These are phyloP conservation scores for Fusarium sp. DNA, from an alignment of 2,329 filamentous ascomycete species.

Conservation along the genomic window DNA sequence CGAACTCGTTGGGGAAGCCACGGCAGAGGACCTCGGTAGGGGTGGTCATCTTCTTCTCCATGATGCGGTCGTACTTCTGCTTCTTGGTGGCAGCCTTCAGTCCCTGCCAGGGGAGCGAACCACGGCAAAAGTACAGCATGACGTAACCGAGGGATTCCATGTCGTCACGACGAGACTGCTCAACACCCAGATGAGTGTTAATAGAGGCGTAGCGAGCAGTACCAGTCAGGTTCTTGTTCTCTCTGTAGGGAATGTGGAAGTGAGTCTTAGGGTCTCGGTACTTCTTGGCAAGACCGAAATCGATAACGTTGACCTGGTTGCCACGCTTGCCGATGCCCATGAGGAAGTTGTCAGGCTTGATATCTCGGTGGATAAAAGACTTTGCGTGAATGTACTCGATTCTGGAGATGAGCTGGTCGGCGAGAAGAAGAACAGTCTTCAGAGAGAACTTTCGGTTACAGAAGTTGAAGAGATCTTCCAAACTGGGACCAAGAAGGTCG, in stretches of 20 bases:
- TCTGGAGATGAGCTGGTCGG: constrained; percentile 97
- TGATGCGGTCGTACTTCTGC: constrained; percentile 99
- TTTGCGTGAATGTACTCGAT: constrained; percentile 99
- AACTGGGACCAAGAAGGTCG: constrained; percentile 91
- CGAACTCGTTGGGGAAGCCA: constrained; percentile 99
- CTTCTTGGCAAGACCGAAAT: constrained; percentile 99
- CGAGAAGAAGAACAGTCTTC: constrained; percentile 96
- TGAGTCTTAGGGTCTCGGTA: constrained; percentile 99
- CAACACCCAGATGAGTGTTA: constrained; percentile 98
- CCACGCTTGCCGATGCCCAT: constrained; percentile 99
- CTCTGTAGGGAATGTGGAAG: constrained; percentile 99
- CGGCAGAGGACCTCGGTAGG: constrained; percentile 98
- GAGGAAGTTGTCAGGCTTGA: constrained; percentile 99
- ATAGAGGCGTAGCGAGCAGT: constrained; percentile 98
- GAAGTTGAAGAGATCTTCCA: constrained; percentile 99
- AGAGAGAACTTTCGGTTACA: constrained; percentile 99
- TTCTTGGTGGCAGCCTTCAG: constrained; percentile 99
- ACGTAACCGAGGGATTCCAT: constrained; percentile 99
- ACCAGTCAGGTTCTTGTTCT: constrained; percentile 99
- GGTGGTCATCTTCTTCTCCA: constrained; percentile 99
- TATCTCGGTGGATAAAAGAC: constrained; percentile 99
- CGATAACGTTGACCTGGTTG: constrained; percentile 99
- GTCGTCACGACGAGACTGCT: constrained; percentile 98
- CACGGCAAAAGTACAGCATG: constrained; percentile 99
- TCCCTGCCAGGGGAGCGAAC: constrained; percentile 98